These are phyloP conservation scores for Rhinocladiella mackenziei DNA, from an alignment of 2,329 filamentous ascomycete species.

Conservation along the genomic window DNA sequence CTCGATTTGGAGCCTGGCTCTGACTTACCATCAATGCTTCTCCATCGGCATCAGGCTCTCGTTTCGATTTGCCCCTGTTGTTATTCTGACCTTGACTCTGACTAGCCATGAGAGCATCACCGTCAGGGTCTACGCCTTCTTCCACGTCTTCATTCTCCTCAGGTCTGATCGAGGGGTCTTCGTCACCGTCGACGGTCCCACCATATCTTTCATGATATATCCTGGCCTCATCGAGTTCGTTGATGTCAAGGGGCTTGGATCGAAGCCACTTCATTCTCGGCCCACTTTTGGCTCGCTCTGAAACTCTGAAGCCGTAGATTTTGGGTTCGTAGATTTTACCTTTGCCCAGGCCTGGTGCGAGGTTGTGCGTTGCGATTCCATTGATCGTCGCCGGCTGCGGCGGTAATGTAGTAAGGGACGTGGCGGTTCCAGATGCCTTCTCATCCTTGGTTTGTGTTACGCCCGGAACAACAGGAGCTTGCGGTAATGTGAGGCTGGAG, in stretches of 20 bases:
- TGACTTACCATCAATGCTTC: conserved; percentile 12
- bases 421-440: conserved; percentile 34
- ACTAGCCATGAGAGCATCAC: conserved; percentile 26
- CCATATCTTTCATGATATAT: conserved; percentile 36
- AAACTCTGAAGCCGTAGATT: conserved; percentile 95
- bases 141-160: conserved; percentile 40
- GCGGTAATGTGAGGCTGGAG: conserved; percentile 26
- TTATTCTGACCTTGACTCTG: conserved; percentile 5
- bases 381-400: conserved; percentile 63
- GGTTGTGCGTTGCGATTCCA: conserved; percentile 79
- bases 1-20: conserved; percentile 8
- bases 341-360: conserved; percentile 78
- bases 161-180: conserved; percentile 39
- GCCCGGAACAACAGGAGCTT: conserved; percentile 31
- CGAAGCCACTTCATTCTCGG: conserved; percentile 97
- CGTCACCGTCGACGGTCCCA: conserved; percentile 32
- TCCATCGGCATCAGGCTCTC: conserved; percentile 14
- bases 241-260: conserved; percentile 73
- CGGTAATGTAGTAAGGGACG: conserved; percentile 34
- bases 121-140: conserved; percentile 30
- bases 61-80: conserved; percentile 11
- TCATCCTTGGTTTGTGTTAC: conserved; percentile 31
- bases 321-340: conserved; percentile 87
- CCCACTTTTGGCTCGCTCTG: conserved; percentile 80
- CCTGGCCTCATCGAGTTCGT: conserved; percentile 71